Conservation (phyloP, 768 basidiomycete genomes). For the Cyclocybe aegerita region DNA sequence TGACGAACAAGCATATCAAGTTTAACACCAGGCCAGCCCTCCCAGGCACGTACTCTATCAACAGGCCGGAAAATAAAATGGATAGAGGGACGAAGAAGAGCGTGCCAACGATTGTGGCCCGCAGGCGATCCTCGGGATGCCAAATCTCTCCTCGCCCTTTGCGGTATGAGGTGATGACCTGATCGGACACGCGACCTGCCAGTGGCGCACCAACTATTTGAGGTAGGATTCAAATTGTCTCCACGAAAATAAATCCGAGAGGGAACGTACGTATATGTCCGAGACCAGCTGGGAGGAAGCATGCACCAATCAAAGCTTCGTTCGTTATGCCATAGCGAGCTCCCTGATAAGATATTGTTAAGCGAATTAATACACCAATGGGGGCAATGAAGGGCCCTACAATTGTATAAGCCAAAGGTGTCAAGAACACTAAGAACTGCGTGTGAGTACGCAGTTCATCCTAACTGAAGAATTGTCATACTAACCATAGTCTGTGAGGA, state of each 20-base stretch:
- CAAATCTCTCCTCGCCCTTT: conserved; percentile 48
- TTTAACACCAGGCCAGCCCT: conserved; percentile 45
- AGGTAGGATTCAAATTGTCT: no score
- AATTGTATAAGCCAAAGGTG: conserved; percentile 65
- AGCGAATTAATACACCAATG: background rate
- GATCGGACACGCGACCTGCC: conserved; percentile 57
- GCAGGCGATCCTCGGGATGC: conserved; percentile 67
- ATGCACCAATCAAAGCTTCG: conserved; percentile 53
- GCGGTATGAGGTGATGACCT: conserved; percentile 43
- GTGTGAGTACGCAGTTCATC: background rate
- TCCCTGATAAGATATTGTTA: conserved; percentile 38
- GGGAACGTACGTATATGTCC: conserved; percentile 40
- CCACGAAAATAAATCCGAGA: background rate
- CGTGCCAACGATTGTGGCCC: conserved; percentile 44
- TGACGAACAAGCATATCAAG: conserved; percentile 55
- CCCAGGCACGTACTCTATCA: conserved; percentile 46
- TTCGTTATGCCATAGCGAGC: conserved; percentile 51
- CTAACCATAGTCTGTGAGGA: background rate
- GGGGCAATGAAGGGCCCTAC: conserved; percentile 33
- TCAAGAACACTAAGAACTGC: conserved; percentile 38
- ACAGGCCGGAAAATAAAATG: conserved; percentile 42
- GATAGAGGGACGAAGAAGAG: conserved; percentile 51
- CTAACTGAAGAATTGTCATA: background rate
- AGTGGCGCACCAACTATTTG: conserved; percentile 40
- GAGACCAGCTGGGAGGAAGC: conserved; percentile 54